Percentiles rank a stretch among this genome's conserved stretches.
These are phyloP conservation scores for Saccharomycopsis sp. DNA, from an alignment of 805 yeast genomes.

Conservation along the genomic window DNA sequence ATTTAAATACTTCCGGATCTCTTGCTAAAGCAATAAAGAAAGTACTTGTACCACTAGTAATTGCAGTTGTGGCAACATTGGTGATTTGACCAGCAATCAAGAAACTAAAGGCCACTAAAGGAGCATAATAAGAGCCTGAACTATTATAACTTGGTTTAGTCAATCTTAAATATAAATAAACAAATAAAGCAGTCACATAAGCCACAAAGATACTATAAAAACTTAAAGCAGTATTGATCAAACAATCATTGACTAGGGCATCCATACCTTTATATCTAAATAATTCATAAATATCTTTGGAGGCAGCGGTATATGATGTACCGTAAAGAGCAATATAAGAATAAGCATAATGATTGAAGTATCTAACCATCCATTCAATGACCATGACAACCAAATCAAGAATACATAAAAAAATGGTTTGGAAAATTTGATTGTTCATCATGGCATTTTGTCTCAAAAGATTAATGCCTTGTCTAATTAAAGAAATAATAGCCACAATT, in stretches of 20 bases:
- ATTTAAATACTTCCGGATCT: slow-evolving; percentile 75
- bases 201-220: slow-evolving; percentile 67
- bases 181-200: slow-evolving; percentile 50
- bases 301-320: slow-evolving; percentile 59
- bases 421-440: slow-evolving; percentile 40
- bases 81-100: slow-evolving; percentile 69
- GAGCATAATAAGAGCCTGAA: slow-evolving; percentile 53
- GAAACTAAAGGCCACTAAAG: slow-evolving; percentile 64
- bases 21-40: slow-evolving; percentile 75
- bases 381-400: slow-evolving; percentile 52
- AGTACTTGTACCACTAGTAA: slow-evolving; percentile 74
- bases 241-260: slow-evolving; percentile 74
- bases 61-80: slow-evolving; percentile 59
- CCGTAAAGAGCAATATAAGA: slow-evolving; percentile 85
- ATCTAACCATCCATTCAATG: slow-evolving; percentile 69
- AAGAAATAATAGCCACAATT: slow-evolving; percentile 61
- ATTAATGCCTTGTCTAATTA: slow-evolving; percentile 45
- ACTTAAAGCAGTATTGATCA: slow-evolving; percentile 69
- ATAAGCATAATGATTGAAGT: slow-evolving; percentile 86
- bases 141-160: slow-evolving; percentile 60
- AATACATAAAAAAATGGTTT: slow-evolving; percentile 41
- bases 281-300: slow-evolving; percentile 74
- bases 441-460: slow-evolving; percentile 43
- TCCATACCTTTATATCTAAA: slow-evolving; percentile 72
- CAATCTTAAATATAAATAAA: slow-evolving; percentile 54